These are phyloP conservation scores for Kwoniella heveanensis DNA, from an alignment of 768 basidiomycete species.

Conservation along the genomic window DNA sequence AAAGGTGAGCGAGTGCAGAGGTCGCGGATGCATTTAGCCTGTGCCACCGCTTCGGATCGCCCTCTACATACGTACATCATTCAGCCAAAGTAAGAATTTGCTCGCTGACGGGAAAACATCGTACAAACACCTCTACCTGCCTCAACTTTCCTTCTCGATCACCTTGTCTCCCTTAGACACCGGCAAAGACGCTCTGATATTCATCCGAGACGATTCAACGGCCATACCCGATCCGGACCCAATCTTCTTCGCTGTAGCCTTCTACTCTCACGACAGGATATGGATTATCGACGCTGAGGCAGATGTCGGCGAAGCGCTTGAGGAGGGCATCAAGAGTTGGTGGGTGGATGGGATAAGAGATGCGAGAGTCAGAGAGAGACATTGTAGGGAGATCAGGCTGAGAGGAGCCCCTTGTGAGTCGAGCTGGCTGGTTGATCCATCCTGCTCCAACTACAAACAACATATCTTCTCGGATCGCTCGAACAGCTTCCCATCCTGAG, in stretches of 20 bases:
- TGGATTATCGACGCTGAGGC: slow-evolving; percentile 54
- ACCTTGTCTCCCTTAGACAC: slow-evolving; percentile 33
- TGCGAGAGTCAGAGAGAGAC: slow-evolving; percentile 43
- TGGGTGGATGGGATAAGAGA: slow-evolving; percentile 46
- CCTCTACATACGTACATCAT: no score
- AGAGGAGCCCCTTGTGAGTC: slow-evolving; percentile 46
- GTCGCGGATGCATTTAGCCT: not conserved
- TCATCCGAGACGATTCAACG: slow-evolving; percentile 29
- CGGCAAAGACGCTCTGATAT: slow-evolving; percentile 47
- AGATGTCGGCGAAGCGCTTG: slow-evolving; percentile 44
- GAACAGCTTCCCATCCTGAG: no score
- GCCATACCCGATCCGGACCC: slow-evolving; percentile 45
- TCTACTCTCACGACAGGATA: slow-evolving; percentile 42
- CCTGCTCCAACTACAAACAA: no score
- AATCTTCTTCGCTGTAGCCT: slow-evolving; percentile 46
- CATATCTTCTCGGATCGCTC: no score
- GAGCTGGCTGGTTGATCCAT: no score
- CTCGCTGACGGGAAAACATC: not conserved
- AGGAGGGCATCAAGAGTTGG: slow-evolving; percentile 41
- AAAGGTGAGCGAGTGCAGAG: slow-evolving; percentile 29
- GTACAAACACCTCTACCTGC: no score
- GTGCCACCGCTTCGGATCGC: not conserved
- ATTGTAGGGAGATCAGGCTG: slow-evolving; percentile 47
- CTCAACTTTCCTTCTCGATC: no score
- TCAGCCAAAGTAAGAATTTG: no score